phyloP scores from a whole-genome alignment of 2,329 filamentous ascomycete species.

The Epichloe elymi region DNA sequence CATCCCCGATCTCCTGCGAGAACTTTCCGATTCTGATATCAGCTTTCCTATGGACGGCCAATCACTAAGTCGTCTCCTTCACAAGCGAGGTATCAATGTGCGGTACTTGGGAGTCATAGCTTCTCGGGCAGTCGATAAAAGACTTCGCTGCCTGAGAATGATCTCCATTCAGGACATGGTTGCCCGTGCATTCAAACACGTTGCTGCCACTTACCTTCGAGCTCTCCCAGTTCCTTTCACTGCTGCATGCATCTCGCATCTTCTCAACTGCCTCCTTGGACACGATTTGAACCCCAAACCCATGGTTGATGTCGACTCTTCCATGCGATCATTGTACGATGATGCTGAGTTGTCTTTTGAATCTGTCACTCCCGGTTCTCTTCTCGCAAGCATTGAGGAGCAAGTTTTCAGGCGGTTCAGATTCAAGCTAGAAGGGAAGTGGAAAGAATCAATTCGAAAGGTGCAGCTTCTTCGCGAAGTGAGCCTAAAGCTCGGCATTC shows the following conservation, averaged over 20 bases:
- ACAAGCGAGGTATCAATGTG: slow-evolving; percentile 95
- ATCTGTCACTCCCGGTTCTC: slow-evolving; percentile 57
- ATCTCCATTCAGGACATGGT: slow-evolving; percentile 87
- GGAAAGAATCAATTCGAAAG: slow-evolving; percentile 55
- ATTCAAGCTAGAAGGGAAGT: slow-evolving; percentile 55
- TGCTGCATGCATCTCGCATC: slow-evolving; percentile 67
- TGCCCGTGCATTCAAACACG: slow-evolving; percentile 89
- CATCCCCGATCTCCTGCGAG: slow-evolving; percentile 74
- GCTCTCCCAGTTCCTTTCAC: slow-evolving; percentile 68
- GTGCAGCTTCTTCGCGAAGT: slow-evolving; percentile 83
- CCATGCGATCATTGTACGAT: slow-evolving; percentile 61
- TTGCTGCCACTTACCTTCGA: slow-evolving; percentile 65
- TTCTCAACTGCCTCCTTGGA: slow-evolving; percentile 89
- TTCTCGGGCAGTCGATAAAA: slow-evolving; percentile 52
- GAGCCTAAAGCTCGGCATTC: slow-evolving; percentile 76
- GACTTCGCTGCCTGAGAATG: slow-evolving; percentile 63
- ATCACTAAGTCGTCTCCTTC: slow-evolving; percentile 74
- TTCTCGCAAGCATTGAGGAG: slow-evolving; percentile 56
- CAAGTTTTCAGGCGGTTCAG: slow-evolving; percentile 66
- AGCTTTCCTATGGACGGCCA: slow-evolving; percentile 98
- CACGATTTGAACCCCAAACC: slow-evolving; percentile 64
- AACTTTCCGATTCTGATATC: slow-evolving; percentile 82
- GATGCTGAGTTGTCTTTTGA: slow-evolving; percentile 76
- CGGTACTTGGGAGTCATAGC: slow-evolving; percentile 86
- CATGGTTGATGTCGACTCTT: slow-evolving; percentile 60